Evolutionary conservation across 2,329 filamentous ascomycete species (phyloP).

Genomic region (Phaeosphaeriaceae sp.): DNA sequence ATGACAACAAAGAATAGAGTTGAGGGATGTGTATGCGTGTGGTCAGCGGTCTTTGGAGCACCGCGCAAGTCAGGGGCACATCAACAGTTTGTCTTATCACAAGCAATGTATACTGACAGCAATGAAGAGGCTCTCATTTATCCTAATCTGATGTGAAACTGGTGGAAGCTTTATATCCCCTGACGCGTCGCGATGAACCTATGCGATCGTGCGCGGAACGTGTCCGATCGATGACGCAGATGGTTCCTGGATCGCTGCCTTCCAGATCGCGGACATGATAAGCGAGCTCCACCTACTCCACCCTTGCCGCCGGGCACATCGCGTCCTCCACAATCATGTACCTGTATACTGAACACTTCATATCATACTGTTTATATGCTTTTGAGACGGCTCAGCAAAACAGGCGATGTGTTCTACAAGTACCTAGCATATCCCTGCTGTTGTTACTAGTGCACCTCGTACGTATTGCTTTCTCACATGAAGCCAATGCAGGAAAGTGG

Average conservation of each 20-base stretch:
- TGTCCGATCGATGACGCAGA: constrained; percentile 39
- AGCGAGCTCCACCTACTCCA: constrained; percentile 22
- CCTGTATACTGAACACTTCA: background rate
- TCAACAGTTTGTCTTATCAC: no score
- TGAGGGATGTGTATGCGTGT: no score
- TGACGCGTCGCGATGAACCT: constrained; percentile 15
- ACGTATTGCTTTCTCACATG: no score
- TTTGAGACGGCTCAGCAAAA: no score
- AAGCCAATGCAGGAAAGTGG: no score
- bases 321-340: background rate
- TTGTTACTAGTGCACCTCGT: no score
- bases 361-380: no score
- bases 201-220: constrained; percentile 15
- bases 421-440: no score
- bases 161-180: background rate
- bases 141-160: background rate
- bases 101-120: no score
- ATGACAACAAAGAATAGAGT: background rate
- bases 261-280: constrained; percentile 29
- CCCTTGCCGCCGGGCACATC: background rate
- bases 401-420: no score
- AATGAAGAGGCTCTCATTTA: background rate
- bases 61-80: no score
- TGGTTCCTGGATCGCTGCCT: constrained; percentile 30
- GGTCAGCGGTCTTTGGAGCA: no score